These are phyloP conservation scores for Trametes elegans DNA, from an alignment of 768 basidiomycete species.

Conservation along the genomic window DNA sequence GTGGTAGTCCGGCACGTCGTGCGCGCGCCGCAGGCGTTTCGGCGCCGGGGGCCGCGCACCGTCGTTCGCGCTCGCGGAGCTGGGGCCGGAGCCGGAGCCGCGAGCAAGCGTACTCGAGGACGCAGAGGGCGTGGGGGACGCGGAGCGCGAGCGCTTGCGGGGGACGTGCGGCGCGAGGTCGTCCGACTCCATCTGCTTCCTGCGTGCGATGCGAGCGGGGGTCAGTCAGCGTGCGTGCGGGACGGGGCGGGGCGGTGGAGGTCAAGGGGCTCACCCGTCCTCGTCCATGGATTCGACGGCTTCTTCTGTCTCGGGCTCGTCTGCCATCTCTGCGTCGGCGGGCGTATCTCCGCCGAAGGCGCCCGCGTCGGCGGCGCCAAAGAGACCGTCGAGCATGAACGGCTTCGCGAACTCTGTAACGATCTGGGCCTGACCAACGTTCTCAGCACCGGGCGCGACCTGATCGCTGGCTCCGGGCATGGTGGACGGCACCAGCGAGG, in stretches of 20 bases:
- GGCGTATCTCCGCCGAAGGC: slow-evolving; percentile 51
- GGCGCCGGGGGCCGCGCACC: slow-evolving; percentile 32
- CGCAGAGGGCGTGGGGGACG: slow-evolving; percentile 22
- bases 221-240: neutral
- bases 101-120: slow-evolving; percentile 4
- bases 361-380: slow-evolving; percentile 78
- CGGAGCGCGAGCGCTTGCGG: slow-evolving; percentile 33
- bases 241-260: neutral
- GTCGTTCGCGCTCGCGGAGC: too few relatives aligned
- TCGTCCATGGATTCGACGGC: slow-evolving; percentile 38
- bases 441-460: slow-evolving; percentile 75
- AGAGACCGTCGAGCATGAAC: slow-evolving; percentile 79
- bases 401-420: slow-evolving; percentile 67
- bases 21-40: slow-evolving; percentile 59
- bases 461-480: slow-evolving; percentile 34
- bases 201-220: neutral
- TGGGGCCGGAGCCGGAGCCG: neutral
- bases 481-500: slow-evolving; percentile 63
- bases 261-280: slow-evolving; percentile 32
- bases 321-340: slow-evolving; percentile 30
- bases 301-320: slow-evolving; percentile 35
- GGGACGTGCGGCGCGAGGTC: slow-evolving; percentile 27
- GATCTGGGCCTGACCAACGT: slow-evolving; percentile 80
- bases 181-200: slow-evolving; percentile 31
- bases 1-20: slow-evolving; percentile 49